Evolutionary conservation across 805 yeast genomes (phyloP).

Genomic region (Yarrowia osloensis): DNA sequence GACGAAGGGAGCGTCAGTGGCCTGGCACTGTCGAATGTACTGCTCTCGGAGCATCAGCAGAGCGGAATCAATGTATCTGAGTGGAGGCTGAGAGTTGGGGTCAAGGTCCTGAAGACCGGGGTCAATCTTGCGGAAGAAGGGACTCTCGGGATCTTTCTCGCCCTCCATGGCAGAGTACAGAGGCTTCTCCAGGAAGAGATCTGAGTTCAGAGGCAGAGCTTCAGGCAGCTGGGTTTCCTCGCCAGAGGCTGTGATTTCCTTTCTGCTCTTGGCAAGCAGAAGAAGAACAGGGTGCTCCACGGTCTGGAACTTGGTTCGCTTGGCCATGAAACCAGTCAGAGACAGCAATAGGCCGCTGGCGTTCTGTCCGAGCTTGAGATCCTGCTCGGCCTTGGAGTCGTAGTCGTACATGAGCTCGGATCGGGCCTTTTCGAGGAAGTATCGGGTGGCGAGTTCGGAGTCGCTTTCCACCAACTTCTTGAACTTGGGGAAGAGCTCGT

Average conservation of each 20-base stretch:
- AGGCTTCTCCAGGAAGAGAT: constrained; percentile 74
- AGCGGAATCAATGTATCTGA: constrained; percentile 69
- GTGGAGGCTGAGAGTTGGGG: constrained; percentile 78
- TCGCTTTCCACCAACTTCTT: constrained; percentile 19
- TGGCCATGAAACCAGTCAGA: constrained; percentile 86
- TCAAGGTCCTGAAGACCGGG: constrained; percentile 51
- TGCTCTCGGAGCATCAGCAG: constrained; percentile 71
- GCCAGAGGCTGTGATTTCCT: constrained; percentile 32
- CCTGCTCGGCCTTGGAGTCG: constrained; percentile 37
- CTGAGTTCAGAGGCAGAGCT: constrained; percentile 65
- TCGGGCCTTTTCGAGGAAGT: constrained; percentile 68
- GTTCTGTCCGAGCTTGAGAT: constrained; percentile 41
- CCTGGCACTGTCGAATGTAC: constrained; percentile 66
- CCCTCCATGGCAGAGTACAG: constrained; percentile 48
- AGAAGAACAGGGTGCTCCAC: constrained; percentile 71
- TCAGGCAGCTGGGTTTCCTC: constrained; percentile 32
- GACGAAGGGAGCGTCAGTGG: constrained; percentile 66
- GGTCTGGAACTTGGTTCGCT: constrained; percentile 79
- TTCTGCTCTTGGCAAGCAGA: constrained; percentile 61
- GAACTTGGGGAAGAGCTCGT: constrained; percentile 27
- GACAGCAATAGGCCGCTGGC: constrained; percentile 64
- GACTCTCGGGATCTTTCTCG: not conserved
- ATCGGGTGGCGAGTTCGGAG: constrained; percentile 48
- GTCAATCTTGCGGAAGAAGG: constrained; percentile 42
- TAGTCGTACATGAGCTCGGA: constrained; percentile 43